Conservation (phyloP, 495 filamentous ascomycete species). For the Tirmania nivea region DNA sequence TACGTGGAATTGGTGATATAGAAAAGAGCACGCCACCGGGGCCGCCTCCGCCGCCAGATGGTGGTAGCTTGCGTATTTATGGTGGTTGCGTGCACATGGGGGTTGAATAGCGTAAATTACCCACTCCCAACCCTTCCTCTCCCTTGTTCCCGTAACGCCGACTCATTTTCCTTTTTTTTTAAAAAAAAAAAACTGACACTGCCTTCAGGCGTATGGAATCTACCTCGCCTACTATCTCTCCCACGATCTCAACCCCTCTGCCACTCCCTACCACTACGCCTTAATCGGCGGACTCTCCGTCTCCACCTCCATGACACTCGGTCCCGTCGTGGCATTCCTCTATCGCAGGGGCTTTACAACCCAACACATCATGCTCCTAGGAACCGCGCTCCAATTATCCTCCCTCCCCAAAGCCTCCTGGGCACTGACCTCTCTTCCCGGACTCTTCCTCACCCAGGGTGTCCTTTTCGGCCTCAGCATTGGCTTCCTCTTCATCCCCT, state of each 20-base stretch:
- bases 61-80: conserved; percentile 31
- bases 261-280: conserved; percentile 39
- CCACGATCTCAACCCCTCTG: conserved; percentile 33
- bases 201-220: conserved; percentile 37
- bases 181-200: neutral
- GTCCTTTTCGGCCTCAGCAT: conserved; percentile 54
- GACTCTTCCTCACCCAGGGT: conserved; percentile 55
- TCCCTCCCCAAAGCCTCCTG: conserved; percentile 48
- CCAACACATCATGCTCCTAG: conserved; percentile 34
- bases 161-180: neutral
- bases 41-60: conserved; percentile 26
- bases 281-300: conserved; percentile 54
- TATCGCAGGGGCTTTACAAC: conserved; percentile 32
- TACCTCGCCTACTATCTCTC: conserved; percentile 52
- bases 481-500: conserved; percentile 55
- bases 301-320: conserved; percentile 39
- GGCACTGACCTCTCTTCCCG: conserved; percentile 35
- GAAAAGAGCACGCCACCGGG: no score
- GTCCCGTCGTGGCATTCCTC: conserved; percentile 40
- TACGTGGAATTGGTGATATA: no score
- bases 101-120: conserved; percentile 25
- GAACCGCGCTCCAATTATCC: conserved; percentile 35
- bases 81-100: conserved; percentile 33
- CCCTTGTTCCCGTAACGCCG: neutral
- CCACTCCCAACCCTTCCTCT: no score